These are phyloP conservation scores for Leucaena leucocephala DNA, from an alignment of 306 rosid genomes.

Conservation along the genomic window DNA sequence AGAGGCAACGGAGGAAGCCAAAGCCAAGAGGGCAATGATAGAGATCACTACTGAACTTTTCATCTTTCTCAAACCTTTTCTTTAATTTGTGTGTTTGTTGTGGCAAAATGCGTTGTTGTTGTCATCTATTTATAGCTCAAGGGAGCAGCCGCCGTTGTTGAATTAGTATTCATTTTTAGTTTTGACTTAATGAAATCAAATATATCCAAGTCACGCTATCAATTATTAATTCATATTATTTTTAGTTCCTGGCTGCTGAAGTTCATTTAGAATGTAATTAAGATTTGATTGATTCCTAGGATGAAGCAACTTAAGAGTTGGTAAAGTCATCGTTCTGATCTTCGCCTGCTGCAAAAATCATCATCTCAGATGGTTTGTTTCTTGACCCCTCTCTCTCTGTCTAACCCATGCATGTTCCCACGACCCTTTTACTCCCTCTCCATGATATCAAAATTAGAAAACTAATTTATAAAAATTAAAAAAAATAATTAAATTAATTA, in stretches of 20 bases:
- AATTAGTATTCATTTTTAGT: not conserved
- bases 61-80: conserved; percentile 2
- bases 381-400: no score
- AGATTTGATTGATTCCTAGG: not conserved
- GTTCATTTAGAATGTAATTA: not conserved
- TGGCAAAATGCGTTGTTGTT: not conserved
- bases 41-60: not conserved
- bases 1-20: conserved; percentile 33
- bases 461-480: no score
- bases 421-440: no score
- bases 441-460: no score
- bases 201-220: not conserved
- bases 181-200: not conserved
- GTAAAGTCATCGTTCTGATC: no score
- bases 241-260: not conserved
- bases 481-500: no score
- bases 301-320: no score
- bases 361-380: no score
- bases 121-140: not conserved
- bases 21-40: conserved; percentile 24
- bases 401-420: no score
- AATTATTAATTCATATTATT: no score
- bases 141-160: not conserved
- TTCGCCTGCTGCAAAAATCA: no score
- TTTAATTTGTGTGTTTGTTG: not conserved